Base-by-base conservation (phyloP, 768 basidiomycete genomes). In the Mycena belliarum region DNA sequence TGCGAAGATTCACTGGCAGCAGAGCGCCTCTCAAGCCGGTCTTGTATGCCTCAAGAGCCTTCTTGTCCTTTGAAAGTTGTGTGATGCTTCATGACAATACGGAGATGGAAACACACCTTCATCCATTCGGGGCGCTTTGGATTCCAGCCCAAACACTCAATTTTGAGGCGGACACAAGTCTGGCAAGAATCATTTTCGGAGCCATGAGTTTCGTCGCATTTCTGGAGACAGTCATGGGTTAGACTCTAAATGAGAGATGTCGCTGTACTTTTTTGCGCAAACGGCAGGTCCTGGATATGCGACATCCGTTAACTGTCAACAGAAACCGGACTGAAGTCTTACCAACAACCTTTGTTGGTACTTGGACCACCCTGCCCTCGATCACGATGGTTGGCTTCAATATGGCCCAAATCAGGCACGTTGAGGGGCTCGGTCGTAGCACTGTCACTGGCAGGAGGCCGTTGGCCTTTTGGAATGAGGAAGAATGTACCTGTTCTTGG, bases 131-230 rank as follows among this genome's bases (percentile, higher is more conserved):
- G 91, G 50, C 91, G 82, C 67, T 82, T 88, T 9, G 86, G 76
- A 4, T 91, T 91, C 91, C 91, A 93, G 14, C 91, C 91, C 5
- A 93, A 77, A 72, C 91, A 93, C 49, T 88, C 79, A 66, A 93
- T 90, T 47, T 85, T 87, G 33, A 93, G 78, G 49, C 91, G 88
- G 57, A 83, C 80, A 70, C 91, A 93, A 1, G 91, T 93, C 64
- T 83, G 80, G 73, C 91, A 93, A 3, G 90, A 88, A 71, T 89
- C 84, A 58, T 84, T 86, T 66, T 88, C 86, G 63, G n/a, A n/a
- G n/a, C n/a, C n/a, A n/a, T 88, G 84, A 63, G 89, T 86, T 66
- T 93, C 91, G 70, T 93, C 91, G 71, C 91, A 93, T 89, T 93
- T 93, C 90, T 93, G 29, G 7, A 12, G 20, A 57, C 44, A 24